phyloP scores from a whole-genome alignment of 2,329 filamentous ascomycete species.

The Pseudopyrenochaeta lycopersici region DNA sequence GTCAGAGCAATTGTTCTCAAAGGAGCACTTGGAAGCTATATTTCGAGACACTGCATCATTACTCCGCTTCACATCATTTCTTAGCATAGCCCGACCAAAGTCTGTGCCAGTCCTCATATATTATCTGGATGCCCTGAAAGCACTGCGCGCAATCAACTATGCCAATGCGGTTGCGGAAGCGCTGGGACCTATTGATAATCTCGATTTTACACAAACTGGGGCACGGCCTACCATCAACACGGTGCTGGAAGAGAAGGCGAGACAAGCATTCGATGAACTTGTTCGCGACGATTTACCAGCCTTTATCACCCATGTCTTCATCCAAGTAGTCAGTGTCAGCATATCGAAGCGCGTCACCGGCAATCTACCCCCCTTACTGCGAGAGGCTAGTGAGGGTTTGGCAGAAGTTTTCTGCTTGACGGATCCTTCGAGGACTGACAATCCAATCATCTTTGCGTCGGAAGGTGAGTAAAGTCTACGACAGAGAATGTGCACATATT shows the following conservation, averaged over 20 bases:
- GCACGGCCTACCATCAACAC: slow-evolving; percentile 65
- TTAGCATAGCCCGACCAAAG: slow-evolving; percentile 66
- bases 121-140: slow-evolving; percentile 76
- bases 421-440: slow-evolving; percentile 76
- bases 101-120: slow-evolving; percentile 74
- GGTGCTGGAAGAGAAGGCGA: slow-evolving; percentile 68
- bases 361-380: slow-evolving; percentile 69
- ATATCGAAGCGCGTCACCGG: slow-evolving; percentile 74
- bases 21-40: slow-evolving; percentile 70
- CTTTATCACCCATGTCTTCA: slow-evolving; percentile 74
- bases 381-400: slow-evolving; percentile 76
- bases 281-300: slow-evolving; percentile 75
- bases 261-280: slow-evolving; percentile 70
- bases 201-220: slow-evolving; percentile 63
- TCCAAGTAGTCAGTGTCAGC: slow-evolving; percentile 73
- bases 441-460: slow-evolving; percentile 80
- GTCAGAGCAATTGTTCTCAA: slow-evolving; percentile 72
- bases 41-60: slow-evolving; percentile 71
- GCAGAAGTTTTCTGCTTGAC: slow-evolving; percentile 81
- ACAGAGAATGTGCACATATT: neutral
- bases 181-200: slow-evolving; percentile 64
- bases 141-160: slow-evolving; percentile 74
- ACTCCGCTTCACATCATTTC: slow-evolving; percentile 72
- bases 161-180: slow-evolving; percentile 73
- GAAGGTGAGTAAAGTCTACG: slow-evolving; percentile 62